phyloP scores from a whole-genome alignment of 2,329 filamentous ascomycete genomes.

The Botrytis byssoidea region DNA sequence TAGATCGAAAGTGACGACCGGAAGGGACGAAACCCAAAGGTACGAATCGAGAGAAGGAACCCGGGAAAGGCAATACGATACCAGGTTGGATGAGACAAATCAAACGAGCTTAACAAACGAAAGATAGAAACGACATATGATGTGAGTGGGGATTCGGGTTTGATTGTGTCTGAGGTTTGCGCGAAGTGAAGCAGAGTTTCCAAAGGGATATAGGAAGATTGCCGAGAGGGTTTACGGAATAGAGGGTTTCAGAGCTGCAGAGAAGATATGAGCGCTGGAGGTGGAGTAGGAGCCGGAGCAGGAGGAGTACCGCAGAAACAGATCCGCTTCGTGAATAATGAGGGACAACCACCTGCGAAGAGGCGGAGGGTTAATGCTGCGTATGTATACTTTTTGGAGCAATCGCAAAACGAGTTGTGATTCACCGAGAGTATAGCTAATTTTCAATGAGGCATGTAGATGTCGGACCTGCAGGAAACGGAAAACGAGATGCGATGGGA shows the following conservation, averaged over 20 bases:
- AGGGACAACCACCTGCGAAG: slow-evolving; percentile 78
- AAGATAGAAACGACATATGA: not conserved
- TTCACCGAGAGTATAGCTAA: not conserved
- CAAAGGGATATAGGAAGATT: not conserved
- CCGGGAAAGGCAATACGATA: not conserved
- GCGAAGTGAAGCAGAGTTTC: not conserved
- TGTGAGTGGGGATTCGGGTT: not conserved
- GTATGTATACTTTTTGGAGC: slow-evolving; percentile 48
- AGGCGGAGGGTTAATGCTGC: slow-evolving; percentile 76
- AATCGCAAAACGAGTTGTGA: slow-evolving; percentile 1
- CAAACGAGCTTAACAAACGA: not conserved
- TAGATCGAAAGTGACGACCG: too few relatives aligned
- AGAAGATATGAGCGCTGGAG: slow-evolving; percentile 12
- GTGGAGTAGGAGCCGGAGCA: not conserved
- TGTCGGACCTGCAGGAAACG: slow-evolving; percentile 73
- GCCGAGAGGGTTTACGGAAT: not conserved
- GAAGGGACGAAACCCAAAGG: not conserved
- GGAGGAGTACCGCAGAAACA: slow-evolving; percentile 43
- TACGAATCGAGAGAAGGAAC: too few relatives aligned
- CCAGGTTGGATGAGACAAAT: not conserved
- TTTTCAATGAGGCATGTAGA: slow-evolving; percentile 41
- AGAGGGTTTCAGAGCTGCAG: not conserved
- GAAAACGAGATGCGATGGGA: slow-evolving; percentile 73
- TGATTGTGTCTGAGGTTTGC: slow-evolving; percentile 11
- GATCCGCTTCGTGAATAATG: slow-evolving; percentile 79